Percentiles rank a stretch among this genome's conserved stretches.
Evolutionary conservation across 352 stramenopile genomes (phyloP).

Genomic region (Sclerospora graminicola): DNA sequence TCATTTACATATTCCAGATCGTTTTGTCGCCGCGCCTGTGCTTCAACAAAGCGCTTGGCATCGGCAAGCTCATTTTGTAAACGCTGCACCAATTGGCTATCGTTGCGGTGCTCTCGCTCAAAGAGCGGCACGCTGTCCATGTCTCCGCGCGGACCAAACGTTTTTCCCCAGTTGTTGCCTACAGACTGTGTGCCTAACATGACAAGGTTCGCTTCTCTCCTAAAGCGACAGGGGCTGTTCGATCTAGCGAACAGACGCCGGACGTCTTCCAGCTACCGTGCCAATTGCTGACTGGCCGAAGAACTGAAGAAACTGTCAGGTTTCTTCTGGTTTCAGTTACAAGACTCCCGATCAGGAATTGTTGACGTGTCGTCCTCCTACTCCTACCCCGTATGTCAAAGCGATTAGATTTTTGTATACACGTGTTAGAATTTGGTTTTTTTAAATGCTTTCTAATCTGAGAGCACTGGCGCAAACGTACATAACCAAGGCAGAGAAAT

Average conservation of each 20-base stretch:
- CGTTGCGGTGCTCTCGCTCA: slow-evolving; percentile 79
- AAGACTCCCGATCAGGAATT: neutral
- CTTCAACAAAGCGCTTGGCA: slow-evolving; percentile 76
- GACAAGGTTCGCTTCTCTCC: no score
- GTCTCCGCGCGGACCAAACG: slow-evolving; percentile 36
- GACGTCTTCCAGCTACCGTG: neutral
- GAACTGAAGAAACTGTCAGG: neutral
- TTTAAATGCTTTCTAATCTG: no score
- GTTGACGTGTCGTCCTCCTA: neutral
- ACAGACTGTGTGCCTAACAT: slow-evolving; percentile 32
- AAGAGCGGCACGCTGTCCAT: slow-evolving; percentile 82
- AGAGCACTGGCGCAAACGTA: no score
- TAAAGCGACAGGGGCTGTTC: neutral
- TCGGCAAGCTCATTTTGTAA: slow-evolving; percentile 79
- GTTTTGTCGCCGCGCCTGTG: slow-evolving; percentile 71
- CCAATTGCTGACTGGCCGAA: neutral
- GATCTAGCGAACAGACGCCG: neutral
- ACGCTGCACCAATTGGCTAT: slow-evolving; percentile 74
- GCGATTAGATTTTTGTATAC: no score
- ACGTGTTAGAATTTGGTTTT: no score
- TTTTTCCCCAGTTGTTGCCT: slow-evolving; percentile 40
- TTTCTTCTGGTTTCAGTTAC: neutral
- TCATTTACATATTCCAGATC: slow-evolving; percentile 84
- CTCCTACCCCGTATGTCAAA: neutral
- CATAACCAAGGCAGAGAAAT: no score